Evolutionary conservation across 192 early-diverging fungal species (phyloP).

Genomic region (Anaeromyces robustus): DNA sequence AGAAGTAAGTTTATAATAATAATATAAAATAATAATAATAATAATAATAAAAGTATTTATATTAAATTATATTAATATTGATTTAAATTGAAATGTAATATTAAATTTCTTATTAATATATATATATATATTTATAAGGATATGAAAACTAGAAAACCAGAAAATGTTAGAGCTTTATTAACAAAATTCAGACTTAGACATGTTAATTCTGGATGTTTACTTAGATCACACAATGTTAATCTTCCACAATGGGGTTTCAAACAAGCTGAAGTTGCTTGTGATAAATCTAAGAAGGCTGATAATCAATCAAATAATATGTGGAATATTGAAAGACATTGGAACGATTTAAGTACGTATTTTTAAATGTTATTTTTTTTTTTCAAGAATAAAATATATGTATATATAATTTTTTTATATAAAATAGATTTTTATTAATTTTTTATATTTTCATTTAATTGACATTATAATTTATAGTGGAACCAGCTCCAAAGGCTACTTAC

Average conservation of each 20-base stretch:
- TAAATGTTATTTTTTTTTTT: not conserved
- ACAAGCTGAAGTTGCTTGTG: not conserved
- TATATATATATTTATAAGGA: not conserved
- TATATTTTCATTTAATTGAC: not conserved
- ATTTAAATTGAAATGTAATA: too few species aligned
- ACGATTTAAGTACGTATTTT: constrained; percentile 11
- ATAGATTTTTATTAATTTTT: constrained; percentile 6
- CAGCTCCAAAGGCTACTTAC: not conserved
- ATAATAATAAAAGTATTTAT: too few species aligned
- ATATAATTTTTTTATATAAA: too few species aligned
- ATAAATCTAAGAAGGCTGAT: not conserved
- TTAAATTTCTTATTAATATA: too few species aligned
- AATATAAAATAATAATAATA: too few species aligned
- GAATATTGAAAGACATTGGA: constrained; percentile 21
- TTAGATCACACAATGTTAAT: not conserved
- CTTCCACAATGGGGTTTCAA: not conserved
- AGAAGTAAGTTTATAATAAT: not conserved
- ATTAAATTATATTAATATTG: too few species aligned
- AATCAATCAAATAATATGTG: constrained; percentile 8
- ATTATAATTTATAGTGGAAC: not conserved
- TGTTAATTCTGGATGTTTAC: not conserved
- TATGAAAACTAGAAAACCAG: constrained; percentile 11
- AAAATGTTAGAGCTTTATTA: constrained; percentile 39
- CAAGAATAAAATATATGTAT: too few species aligned
- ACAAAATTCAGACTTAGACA: constrained; percentile 4